Base-by-base conservation (phyloP, 495 filamentous ascomycete species). In the Mytilinidion resinicola region DNA sequence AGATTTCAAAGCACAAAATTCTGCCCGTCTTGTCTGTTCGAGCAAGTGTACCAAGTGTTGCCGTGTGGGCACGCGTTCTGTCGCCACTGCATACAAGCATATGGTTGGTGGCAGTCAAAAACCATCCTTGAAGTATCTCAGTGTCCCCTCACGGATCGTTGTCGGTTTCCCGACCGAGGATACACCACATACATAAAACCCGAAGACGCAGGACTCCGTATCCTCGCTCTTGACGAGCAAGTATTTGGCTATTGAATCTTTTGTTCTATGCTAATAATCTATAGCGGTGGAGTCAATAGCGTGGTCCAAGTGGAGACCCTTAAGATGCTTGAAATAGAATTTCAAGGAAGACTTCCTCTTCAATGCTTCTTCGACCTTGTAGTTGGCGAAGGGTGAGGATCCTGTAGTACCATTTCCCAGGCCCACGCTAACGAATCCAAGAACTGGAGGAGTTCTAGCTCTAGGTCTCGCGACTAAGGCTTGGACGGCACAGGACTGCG, bases 331-430 rank as follows among this genome's bases (percentile, higher is more conserved):
- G 55, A 63, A 48, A 47, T 33, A n/a, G 50, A 63, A 19, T 42
- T 63, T 9, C 42, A 51, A 34, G 56, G 51, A 12, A 63, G 57
- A 34, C 34, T 63, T 14, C 60, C 60, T 15, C 51, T 63, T n/a
- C 55, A 59, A 30, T 50, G 25, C 9, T 55, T 63, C 34, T 63
- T 63, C 47, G 60, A 63, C 33, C 58, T 63, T 55, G 57, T 63
- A 6, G 48, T 63, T 54, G 60, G 60, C 9, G 46, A 58, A 55
- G 56, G 60, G 60, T 63, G 25, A 50, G 50, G 54, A n/a, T n/a
- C n/a, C n/a, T n/a, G n/a, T n/a, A n/a, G n/a, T n/a, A n/a, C n/a
- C n/a, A n/a, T n/a, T n/a, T n/a, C n/a, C n/a, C n/a, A n/a, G n/a
- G n/a, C n/a, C n/a, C n/a, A n/a, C n/a, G n/a, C n/a, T n/a, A n/a